Evolutionary conservation across 1,284 basidiomycete species (phyloP), one percentile per base, ranked within the genome.

Genomic region (Fomitopsis betulina): DNA sequence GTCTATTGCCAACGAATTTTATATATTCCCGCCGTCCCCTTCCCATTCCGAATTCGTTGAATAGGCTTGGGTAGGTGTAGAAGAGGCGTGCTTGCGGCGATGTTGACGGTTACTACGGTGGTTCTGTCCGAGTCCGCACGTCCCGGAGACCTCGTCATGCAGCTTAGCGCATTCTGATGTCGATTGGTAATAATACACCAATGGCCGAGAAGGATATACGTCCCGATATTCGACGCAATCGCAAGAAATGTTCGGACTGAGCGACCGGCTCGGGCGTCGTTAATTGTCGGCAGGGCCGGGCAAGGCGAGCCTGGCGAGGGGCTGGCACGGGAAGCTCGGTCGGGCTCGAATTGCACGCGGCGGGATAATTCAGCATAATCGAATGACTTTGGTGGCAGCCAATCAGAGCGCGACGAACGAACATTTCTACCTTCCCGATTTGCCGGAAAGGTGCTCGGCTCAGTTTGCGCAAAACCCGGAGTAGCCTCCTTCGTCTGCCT

Each of bases 311-410:
- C n/a, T n/a, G n/a, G 39, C 39, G 39, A n/a, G 39, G 42, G 42
- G 25, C 15, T n/a, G n/a, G n/a, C 15, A 21, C 6, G 9, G 25
- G 25, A 21, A 21, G 45, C 45, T 12, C 10, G 45, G 45, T 27
- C 25, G 45, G 45, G 25, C 45, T 47, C 19, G 45, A 45, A 3
- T 13, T 5, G 9, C 12, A 12, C 35, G 43, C 40, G 42, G 45
- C 40, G n/a, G 21, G 35, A 39, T 27, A 21, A 39, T 57, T 30
- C 51, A 19, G 15, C 45, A 57, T 58, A 30, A 69, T 70, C 64
- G 67, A 61, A 59, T 62, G 69, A 70, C 65, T 70, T 65, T 51
- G 12, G 23, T 13, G 35, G 17, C 27, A 62, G 62, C 69, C 69
- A 70, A 70, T 70, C 56, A 59, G 62, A 59, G 54, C 21, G 19